Evolutionary conservation across 2,329 filamentous ascomycete genomes (phyloP).

Genomic region (Penicillium sp.): DNA sequence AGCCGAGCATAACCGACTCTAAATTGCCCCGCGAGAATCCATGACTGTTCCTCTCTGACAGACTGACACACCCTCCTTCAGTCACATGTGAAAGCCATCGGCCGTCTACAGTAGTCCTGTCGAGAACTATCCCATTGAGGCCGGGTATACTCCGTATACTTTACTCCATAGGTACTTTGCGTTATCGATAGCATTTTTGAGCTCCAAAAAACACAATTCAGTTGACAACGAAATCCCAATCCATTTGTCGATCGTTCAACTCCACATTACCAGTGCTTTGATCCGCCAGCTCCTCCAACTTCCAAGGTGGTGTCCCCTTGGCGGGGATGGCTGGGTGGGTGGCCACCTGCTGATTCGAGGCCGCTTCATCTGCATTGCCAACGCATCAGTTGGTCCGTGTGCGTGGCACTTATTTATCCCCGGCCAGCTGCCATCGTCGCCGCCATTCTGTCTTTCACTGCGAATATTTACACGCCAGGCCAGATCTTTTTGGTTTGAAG

Average conservation of each 20-base stretch:
- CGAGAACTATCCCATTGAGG: neutral
- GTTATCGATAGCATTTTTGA: neutral
- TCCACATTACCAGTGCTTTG: neutral
- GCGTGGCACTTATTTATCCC: slow-evolving; percentile 25
- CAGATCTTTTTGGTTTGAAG: neutral
- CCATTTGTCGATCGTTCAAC: neutral
- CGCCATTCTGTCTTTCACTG: neutral
- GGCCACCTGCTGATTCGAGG: slow-evolving; percentile 6
- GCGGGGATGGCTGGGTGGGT: slow-evolving; percentile 16
- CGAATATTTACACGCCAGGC: neutral
- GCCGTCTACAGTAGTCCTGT: neutral
- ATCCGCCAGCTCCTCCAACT: neutral
- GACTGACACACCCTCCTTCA: neutral
- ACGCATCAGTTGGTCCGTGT: slow-evolving; percentile 31
- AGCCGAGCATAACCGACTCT: neutral
- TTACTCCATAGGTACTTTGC: neutral
- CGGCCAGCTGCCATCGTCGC: slow-evolving; percentile 5
- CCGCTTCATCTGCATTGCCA: slow-evolving; percentile 22
- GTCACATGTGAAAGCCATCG: neutral
- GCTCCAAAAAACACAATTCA: neutral
- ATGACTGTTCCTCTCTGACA: neutral
- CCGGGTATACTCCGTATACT: neutral
- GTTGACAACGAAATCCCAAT: neutral
- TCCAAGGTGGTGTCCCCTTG: neutral
- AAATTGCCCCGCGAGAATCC: neutral